Percentiles rank a stretch among this genome's conserved stretches.
Conservation (phyloP, 2,329 filamentous ascomycete genomes). For the Penicillium sp. region DNA sequence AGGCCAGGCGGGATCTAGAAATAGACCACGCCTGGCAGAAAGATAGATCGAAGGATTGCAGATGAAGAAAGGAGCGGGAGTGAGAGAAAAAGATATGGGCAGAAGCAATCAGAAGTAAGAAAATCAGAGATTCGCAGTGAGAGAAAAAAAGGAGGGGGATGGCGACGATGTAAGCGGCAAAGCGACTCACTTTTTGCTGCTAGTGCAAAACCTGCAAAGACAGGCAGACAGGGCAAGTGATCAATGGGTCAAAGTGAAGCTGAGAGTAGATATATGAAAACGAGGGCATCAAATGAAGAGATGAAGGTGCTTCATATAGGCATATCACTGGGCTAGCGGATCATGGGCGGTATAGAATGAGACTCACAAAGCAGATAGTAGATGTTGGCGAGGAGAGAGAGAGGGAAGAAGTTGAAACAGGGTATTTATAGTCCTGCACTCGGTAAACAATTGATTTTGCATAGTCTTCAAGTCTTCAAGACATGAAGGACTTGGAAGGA, state of each 20-base stretch:
- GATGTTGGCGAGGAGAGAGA: neutral
- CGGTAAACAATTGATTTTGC: too few species aligned
- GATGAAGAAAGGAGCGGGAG: neutral
- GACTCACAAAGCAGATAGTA: neutral
- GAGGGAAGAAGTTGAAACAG: neutral
- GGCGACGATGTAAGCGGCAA: too few species aligned
- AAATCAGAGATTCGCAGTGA: too few species aligned
- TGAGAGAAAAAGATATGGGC: neutral
- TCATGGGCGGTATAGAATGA: neutral
- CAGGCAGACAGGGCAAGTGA: too few species aligned
- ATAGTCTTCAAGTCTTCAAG: too few species aligned
- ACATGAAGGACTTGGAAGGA: too few species aligned
- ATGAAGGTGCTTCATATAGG: neutral
- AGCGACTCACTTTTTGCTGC: too few species aligned
- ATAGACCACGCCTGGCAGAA: neutral
- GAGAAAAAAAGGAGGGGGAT: too few species aligned
- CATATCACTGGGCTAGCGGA: neutral
- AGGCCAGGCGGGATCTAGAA: neutral
- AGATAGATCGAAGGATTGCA: neutral
- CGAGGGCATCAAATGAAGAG: too few species aligned
- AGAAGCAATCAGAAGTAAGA: neutral
- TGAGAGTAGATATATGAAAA: too few species aligned
- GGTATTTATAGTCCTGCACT: conserved; percentile 1
- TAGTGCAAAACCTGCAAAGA: too few species aligned
- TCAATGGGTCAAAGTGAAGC: too few species aligned